A percentile compares a stretch with the other conserved stretches of the same genome.
Evolutionary conservation across 768 basidiomycete species (phyloP).

Genomic region (Galerina sulciceps): DNA sequence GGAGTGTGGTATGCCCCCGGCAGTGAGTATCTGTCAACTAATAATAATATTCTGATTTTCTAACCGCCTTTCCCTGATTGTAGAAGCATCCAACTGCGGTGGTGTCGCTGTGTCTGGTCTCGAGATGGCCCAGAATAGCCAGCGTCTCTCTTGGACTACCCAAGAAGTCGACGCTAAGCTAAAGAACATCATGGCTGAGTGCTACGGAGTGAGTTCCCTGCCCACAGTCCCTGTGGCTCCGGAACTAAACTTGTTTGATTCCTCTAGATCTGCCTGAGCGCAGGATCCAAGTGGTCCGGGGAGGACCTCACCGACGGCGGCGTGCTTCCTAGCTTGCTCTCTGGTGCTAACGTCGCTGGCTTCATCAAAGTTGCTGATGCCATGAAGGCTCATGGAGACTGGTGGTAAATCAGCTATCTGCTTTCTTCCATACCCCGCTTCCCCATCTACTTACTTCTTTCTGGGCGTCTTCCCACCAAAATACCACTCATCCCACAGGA

Average conservation of each 20-base stretch:
- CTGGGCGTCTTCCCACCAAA: not conserved
- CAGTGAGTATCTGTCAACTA: conserved; percentile 42
- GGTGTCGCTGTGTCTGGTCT: conserved; percentile 81
- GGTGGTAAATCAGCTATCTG: conserved; percentile 55
- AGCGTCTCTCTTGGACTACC: conserved; percentile 63
- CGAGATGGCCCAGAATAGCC: conserved; percentile 83
- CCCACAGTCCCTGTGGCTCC: not conserved
- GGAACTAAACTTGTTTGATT: not conserved
- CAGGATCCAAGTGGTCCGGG: conserved; percentile 61
- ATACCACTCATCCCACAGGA: no score
- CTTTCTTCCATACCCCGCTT: not conserved
- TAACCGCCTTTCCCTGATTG: conserved; percentile 5
- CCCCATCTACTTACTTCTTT: not conserved
- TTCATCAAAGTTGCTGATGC: conserved; percentile 75
- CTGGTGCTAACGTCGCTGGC: conserved; percentile 76
- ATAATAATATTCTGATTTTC: not conserved
- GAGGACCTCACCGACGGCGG: conserved; percentile 42
- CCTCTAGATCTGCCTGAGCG: conserved; percentile 53
- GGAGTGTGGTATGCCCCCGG: conserved; percentile 77
- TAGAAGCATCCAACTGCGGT: conserved; percentile 66
- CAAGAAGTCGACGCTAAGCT: conserved; percentile 71
- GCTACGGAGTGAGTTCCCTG: conserved; percentile 46
- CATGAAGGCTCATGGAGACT: conserved; percentile 76
- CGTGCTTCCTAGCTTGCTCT: conserved; percentile 55
- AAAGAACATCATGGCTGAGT: conserved; percentile 71